Evolutionary conservation across 768 basidiomycete species (phyloP), one percentile per base, ranked within the genome.

Genomic region (Chalciporus sphaerocephalus): DNA sequence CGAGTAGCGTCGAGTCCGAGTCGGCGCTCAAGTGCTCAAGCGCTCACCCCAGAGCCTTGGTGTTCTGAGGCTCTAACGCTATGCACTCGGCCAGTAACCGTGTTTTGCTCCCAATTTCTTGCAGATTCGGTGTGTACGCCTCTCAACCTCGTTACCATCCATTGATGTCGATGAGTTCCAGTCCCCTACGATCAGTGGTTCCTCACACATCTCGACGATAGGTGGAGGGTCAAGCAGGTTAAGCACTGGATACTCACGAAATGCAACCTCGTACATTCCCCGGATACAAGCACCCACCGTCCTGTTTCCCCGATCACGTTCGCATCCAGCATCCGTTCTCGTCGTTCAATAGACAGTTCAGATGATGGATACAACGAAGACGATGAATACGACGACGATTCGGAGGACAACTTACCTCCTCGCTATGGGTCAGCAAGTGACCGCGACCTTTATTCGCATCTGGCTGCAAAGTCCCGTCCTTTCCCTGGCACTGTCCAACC

Each of bases 121-220:
- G 80, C 60, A 70, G 80, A 60, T 76, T 78, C 57, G 70, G 81
- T 83, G 53, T 50, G 78, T 65, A 5, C 30, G 44, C 15, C 48
- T 39, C 32, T 6, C 23, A 13, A 25, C 27, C 32, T 46, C 42
- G 24, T 40, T 37, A 38, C 38, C 28, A 30, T 15, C 28, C 28
- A 15, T 30, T 30, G 15, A 30, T 30, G 13, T 30, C 42, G 33
- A 33, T 28, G 4, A 13, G 27, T 4, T 13, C 6, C 48, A 83
- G 85, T 88, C 18, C 77, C 81, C 0, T 76, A 80, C 53, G 87
- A 89, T 62, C 85, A 86, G 65, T 89, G 86, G 85, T 68, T 87
- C 37, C 68, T 81, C n/a, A 85, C 85, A 11, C 82, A 84, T 57
- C 58, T 85, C 57, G 76, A 81, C 47, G 70, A 78, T 3, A 53